A percentile compares a stretch with the other conserved stretches of the same genome.
Conservation (phyloP, 352 stramenopile species). For the Phytophthora quininea region DNA sequence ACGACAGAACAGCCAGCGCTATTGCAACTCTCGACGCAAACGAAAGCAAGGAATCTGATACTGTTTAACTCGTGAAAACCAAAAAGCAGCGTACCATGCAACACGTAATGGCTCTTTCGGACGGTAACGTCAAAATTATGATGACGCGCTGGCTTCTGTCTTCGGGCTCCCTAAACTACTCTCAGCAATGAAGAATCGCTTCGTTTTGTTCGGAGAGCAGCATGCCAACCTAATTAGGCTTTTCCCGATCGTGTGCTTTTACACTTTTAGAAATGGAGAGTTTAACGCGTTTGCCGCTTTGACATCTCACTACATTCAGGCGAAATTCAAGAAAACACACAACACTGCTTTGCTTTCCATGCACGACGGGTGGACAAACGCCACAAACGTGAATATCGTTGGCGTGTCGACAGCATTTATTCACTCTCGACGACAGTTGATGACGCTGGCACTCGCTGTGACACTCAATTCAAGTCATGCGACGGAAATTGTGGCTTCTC, state of each 20-base stretch:
- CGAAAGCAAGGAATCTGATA: too few species aligned
- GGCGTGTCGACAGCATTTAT: neutral
- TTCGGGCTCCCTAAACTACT: neutral
- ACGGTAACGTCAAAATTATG: neutral
- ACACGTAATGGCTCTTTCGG: neutral
- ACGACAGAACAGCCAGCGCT: too few species aligned
- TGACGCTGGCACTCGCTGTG: neutral
- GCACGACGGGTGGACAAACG: conserved; percentile 7
- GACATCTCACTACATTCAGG: neutral
- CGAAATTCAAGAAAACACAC: neutral
- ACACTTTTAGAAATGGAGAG: neutral
- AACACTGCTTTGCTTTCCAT: neutral
- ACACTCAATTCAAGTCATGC: neutral
- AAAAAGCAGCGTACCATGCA: neutral
- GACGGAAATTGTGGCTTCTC: neutral
- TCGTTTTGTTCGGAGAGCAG: neutral
- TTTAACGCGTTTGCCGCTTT: neutral
- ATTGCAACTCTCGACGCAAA: too few species aligned
- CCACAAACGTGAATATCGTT: conserved; percentile 1
- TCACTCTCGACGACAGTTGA: neutral
- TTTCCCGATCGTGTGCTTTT: neutral
- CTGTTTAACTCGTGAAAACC: too few species aligned
- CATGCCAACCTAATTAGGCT: neutral
- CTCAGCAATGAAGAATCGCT: neutral
- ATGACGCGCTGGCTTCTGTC: neutral